Percentiles rank a stretch among this genome's conserved stretches.
phyloP scores from a whole-genome alignment of 177 flowering plant genomes.

The Vitis hybrid region DNA sequence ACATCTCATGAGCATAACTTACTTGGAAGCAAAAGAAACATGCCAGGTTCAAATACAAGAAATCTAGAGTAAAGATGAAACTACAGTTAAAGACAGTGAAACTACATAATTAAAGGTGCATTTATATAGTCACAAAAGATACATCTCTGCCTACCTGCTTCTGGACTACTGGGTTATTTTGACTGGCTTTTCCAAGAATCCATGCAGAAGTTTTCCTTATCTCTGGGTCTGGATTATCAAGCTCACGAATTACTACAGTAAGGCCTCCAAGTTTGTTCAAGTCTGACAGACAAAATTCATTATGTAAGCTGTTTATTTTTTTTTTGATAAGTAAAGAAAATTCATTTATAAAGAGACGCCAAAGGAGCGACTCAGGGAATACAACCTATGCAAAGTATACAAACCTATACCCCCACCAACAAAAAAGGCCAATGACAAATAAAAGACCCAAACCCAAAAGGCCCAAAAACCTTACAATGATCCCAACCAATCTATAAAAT shows the following conservation, averaged over 20 bases:
- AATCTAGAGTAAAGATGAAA: neutral
- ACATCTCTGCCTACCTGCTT: slow-evolving; percentile 46
- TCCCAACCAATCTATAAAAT: no score
- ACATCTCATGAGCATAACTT: neutral
- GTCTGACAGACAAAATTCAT: slow-evolving; percentile 40
- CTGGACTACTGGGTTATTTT: slow-evolving; percentile 86
- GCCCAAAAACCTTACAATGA: no score
- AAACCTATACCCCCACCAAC: no score
- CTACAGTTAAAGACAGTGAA: neutral
- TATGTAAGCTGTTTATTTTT: slow-evolving; percentile 1
- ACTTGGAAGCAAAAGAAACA: slow-evolving; percentile 1
- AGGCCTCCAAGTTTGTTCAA: slow-evolving; percentile 84
- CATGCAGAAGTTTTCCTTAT: slow-evolving; percentile 73
- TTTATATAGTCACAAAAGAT: neutral
- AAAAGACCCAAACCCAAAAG: no score
- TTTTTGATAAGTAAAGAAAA: no score
- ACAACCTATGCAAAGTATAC: no score
- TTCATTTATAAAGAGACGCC: no score
- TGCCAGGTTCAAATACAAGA: neutral
- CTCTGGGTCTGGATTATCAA: slow-evolving; percentile 53
- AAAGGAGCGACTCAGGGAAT: no score
- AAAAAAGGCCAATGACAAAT: no score
- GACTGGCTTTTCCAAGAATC: slow-evolving; percentile 90
- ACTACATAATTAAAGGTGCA: neutral
- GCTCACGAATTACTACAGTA: slow-evolving; percentile 51